Evolutionary conservation across 345 rosid genomes (phyloP).

Genomic region (Dovyalis caffra): DNA sequence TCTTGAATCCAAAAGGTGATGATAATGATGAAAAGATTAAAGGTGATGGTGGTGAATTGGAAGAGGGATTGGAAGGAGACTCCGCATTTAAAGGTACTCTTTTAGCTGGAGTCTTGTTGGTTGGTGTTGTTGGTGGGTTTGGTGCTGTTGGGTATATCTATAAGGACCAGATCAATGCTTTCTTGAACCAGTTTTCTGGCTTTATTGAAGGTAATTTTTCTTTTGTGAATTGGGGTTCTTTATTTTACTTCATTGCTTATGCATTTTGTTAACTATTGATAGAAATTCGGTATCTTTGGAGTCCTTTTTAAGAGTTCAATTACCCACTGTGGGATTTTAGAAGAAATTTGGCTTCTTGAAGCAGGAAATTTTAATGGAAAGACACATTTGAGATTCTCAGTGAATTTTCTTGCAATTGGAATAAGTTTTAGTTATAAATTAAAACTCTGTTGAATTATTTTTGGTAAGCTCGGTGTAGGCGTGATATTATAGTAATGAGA

Average conservation of each 20-base stretch:
- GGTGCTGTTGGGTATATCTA: slow-evolving; percentile 69
- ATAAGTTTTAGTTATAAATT: background rate
- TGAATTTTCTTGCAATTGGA: background rate
- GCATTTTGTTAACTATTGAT: background rate
- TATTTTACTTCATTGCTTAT: background rate
- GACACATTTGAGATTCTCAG: background rate
- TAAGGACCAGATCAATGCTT: slow-evolving; percentile 74
- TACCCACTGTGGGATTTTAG: background rate
- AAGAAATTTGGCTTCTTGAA: background rate
- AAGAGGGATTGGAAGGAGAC: slow-evolving; percentile 41
- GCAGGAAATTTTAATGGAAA: background rate
- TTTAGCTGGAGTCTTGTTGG: slow-evolving; percentile 76
- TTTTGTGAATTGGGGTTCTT: background rate
- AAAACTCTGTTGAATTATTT: background rate
- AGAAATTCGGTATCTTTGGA: background rate
- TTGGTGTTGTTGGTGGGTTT: slow-evolving; percentile 89
- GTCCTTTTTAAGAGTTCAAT: background rate
- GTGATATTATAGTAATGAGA: background rate
- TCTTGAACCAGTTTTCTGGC: slow-evolving; percentile 76
- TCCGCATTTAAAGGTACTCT: slow-evolving; percentile 77
- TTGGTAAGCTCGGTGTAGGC: background rate
- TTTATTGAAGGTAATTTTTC: slow-evolving; percentile 66
- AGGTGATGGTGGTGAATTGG: slow-evolving; percentile 18
- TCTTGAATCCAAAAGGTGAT: slow-evolving; percentile 58
- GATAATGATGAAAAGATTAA: slow-evolving; percentile 28